Base-by-base conservation (phyloP, 1,284 basidiomycete genomes). In the Tilletia walkeri region DNA sequence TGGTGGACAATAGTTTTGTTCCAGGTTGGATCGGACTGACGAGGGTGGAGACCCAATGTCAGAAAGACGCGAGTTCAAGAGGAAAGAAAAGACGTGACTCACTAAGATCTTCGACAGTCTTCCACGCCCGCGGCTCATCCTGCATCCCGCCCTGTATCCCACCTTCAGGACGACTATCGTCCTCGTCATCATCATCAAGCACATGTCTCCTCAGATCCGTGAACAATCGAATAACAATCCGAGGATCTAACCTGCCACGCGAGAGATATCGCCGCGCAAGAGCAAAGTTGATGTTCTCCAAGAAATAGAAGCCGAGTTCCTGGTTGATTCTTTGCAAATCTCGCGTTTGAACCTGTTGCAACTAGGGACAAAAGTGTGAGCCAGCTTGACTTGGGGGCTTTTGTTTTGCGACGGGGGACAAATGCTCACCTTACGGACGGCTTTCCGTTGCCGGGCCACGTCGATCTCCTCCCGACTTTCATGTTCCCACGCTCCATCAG, bases 1-100 rank as follows among this genome's bases (percentile, higher is more conserved):
- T 0, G 72, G 73, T 6, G 79, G 77, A 1, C 68, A 69, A 53
- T 82, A 82, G 63, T 80, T 82, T 30, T 73, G 47, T 0, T 36
- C 53, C 45, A 81, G 69, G 54, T 78, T 78, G 24, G 70, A 67
- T 3, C 4, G 30, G 12, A 78, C 69, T 71, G 68, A 6, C 12
- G 34, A 49, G 18, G n/a, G 34, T 3, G 56, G 14, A 73, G 39
- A 0, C 16, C 1, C 54, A 18, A n/a, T 53, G n/a, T 53, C 34
- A 5, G 14, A 14, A 56, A n/a, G 54, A 4, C 14, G 54, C 34
- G 6, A n/a, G 24, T n/a, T 14, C 12, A 20, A 24, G 20, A 14
- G 34, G 12, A 14, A 24, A 30, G 24, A 34, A 1, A 24, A 47
- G 2, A 30, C 70, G 65, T 2, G 65, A 66, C 50, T 48, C 39